Evolutionary conservation across 176 grass and related monocot species (phyloP), one percentile per base, ranked within the genome.

Genomic region (Canna indica): DNA sequence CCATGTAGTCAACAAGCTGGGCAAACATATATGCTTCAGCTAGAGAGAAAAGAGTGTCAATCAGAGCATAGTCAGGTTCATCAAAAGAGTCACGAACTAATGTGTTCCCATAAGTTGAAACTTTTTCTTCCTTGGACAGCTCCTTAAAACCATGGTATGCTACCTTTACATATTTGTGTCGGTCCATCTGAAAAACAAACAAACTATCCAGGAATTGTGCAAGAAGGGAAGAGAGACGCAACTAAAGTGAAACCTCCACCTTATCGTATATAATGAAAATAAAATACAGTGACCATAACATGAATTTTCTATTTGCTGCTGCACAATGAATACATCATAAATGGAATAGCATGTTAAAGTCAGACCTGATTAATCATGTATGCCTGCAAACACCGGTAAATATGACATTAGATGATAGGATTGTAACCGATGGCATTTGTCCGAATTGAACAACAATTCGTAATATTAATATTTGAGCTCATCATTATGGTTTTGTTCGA

Each of bases 161-260:
- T 76, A 97, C 86, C 75, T 97, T 97, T 26, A 97, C 94, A 87
- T 97, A 97, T 75, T 97, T 97, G 94, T 97, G 94, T 46, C 94
- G 77, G 60, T 97, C 94, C 94, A 97, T 97, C 94, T 97, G 82
- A 79, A 70, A 96, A 79, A 67, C 13, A 26, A 77, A 80, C 11
- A 17, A 67, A 5, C 24, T 74, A 44, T 44, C 41, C 41, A 44
- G 41, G 76, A 70, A 67, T 42, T 25, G 45, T 59, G 53, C 22
- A 9, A 7, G 54, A 59, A 60, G 71, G 36, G 5, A 44, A 25
- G 3, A 47, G 28, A 33, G 39, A 33, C 69, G 59, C 15, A 50
- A 10, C 10, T 11, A 50, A 31, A 7, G 2, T 46, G 16, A 59
- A 28, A 33, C 26, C 32, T 32, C 67, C 3, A 35, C 29, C 39